Base-by-base conservation (phyloP, 2,329 filamentous ascomycete species). In the Sporothrix variecibatus region DNA sequence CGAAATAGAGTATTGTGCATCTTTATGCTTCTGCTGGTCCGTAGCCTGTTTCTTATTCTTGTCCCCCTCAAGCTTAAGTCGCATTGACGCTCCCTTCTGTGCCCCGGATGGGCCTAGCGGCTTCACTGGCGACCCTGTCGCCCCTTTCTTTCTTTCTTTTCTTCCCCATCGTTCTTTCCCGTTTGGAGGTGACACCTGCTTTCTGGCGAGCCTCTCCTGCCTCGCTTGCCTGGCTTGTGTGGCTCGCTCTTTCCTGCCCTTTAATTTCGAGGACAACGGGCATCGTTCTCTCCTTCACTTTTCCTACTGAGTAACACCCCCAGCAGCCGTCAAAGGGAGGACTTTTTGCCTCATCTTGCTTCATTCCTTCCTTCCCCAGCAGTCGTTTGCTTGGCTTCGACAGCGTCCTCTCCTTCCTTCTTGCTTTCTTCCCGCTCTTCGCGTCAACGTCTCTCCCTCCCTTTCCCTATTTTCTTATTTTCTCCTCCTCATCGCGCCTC, bases 31-130 rank as follows among this genome's bases (percentile, higher is more conserved):
- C 67, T 60, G 51, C 40, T 71, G 15, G 23, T 40, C 40, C 17
- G 56, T 68, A 31, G 15, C 64, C 26, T 31, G 28, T 67, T 67
- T 43, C 62, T 67, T 49, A 40, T 49, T 68, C 64, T 69, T 70
- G 67, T 49, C 17, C 38, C 62, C 62, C 11, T 70, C 46, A 51
- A 70, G 49, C n/a, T 70, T 56, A 56, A 70, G 49, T 70, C 40
- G 49, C 67, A 70, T 70, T 56, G 67, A 56, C 67, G 67, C 46
- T 70, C 46, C 28, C 26, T 69, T 28, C 38, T n/a, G 28, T 38
- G 28, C 65, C 46, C 67, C 9, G 49, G 67, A 56, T 34, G 67
- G 67, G 40, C 62, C 67, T 70, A 70, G 67, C 67, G 67, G 67
- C 67, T 31, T 69, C 65, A 53, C n/a, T 49, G 40, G 31, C 26